phyloP scores from a whole-genome alignment of 352 stramenopile species.

The Phytophthora agathidicida region DNA sequence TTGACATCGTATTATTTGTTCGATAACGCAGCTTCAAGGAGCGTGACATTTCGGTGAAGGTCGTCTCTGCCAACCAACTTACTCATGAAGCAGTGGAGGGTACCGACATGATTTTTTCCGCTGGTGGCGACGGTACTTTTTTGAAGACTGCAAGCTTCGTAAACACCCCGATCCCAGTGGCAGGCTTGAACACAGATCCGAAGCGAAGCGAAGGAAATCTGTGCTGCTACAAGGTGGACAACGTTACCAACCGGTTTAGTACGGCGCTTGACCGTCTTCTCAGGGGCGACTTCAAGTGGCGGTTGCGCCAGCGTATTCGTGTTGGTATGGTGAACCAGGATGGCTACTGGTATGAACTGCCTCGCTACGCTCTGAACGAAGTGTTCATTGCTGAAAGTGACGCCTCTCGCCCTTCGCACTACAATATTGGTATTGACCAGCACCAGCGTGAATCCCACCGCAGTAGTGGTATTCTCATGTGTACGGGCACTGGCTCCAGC shows the following conservation, averaged over 20 bases:
- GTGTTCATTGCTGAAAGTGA: slow-evolving; percentile 91
- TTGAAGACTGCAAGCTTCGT: slow-evolving; percentile 88
- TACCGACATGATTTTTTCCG: slow-evolving; percentile 88
- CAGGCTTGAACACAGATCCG: slow-evolving; percentile 86
- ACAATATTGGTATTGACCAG: slow-evolving; percentile 90
- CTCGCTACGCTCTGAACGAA: slow-evolving; percentile 88
- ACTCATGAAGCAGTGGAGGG: slow-evolving; percentile 79
- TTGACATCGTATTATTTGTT: slow-evolving; percentile 10
- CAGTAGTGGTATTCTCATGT: slow-evolving; percentile 90
- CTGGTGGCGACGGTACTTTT: slow-evolving; percentile 87
- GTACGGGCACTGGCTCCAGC: slow-evolving; percentile 87
- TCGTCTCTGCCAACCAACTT: slow-evolving; percentile 81
- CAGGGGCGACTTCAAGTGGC: slow-evolving; percentile 80
- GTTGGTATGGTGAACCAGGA: slow-evolving; percentile 91
- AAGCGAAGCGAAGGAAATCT: slow-evolving; percentile 87
- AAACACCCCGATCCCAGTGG: slow-evolving; percentile 84
- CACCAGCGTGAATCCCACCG: slow-evolving; percentile 88
- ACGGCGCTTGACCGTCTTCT: slow-evolving; percentile 72
- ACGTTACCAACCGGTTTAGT: slow-evolving; percentile 74
- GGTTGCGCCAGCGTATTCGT: slow-evolving; percentile 81
- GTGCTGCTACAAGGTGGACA: slow-evolving; percentile 88
- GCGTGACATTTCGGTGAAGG: slow-evolving; percentile 65
- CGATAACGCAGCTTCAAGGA: slow-evolving; percentile 63
- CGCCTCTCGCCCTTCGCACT: slow-evolving; percentile 82
- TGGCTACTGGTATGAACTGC: slow-evolving; percentile 87